Percentiles rank a stretch among this genome's conserved stretches.
These are phyloP conservation scores for Suhomyces chickasaworum DNA, from an alignment of 1,139 yeast genomes.

Conservation along the genomic window DNA sequence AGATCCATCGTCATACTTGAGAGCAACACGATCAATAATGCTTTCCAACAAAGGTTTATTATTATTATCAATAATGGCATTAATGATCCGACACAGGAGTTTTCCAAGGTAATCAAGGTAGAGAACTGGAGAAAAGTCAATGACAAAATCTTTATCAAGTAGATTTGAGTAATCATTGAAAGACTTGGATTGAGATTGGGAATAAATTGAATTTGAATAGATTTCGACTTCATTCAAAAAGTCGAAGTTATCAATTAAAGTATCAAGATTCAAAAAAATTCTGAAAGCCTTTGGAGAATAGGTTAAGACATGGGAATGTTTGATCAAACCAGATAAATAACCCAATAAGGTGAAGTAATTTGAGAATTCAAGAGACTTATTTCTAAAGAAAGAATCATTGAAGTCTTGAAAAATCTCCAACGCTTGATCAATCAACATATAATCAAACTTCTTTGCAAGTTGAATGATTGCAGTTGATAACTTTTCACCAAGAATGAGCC, in stretches of 20 bases:
- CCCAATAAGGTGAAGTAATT: constrained; percentile 51
- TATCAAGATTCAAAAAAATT: constrained; percentile 38
- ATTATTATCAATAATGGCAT: constrained; percentile 30
- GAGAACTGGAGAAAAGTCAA: constrained; percentile 46
- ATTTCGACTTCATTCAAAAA: constrained; percentile 43
- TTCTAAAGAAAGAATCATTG: constrained; percentile 27
- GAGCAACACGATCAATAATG: constrained; percentile 30
- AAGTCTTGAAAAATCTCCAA: constrained; percentile 34
- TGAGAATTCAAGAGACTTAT: constrained; percentile 29
- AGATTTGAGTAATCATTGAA: constrained; percentile 27
- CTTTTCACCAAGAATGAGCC: constrained; percentile 39
- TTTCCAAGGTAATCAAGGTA: constrained; percentile 46
- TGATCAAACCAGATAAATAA: constrained; percentile 44
- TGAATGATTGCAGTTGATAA: constrained; percentile 41
- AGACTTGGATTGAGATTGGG: constrained; percentile 14
- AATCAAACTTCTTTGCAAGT: constrained; percentile 38
- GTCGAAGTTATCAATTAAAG: constrained; percentile 43
- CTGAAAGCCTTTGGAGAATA: constrained; percentile 31
- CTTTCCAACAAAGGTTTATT: constrained; percentile 32
- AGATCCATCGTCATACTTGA: constrained; percentile 22
- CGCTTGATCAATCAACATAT: constrained; percentile 28
- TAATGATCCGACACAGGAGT: constrained; percentile 38
- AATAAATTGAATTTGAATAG: constrained; percentile 32
- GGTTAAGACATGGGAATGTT: constrained; percentile 36
- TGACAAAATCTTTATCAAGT: constrained; percentile 33